These are phyloP conservation scores for Thyridium curvatum DNA, from an alignment of 2,329 filamentous ascomycete genomes.

Conservation along the genomic window DNA sequence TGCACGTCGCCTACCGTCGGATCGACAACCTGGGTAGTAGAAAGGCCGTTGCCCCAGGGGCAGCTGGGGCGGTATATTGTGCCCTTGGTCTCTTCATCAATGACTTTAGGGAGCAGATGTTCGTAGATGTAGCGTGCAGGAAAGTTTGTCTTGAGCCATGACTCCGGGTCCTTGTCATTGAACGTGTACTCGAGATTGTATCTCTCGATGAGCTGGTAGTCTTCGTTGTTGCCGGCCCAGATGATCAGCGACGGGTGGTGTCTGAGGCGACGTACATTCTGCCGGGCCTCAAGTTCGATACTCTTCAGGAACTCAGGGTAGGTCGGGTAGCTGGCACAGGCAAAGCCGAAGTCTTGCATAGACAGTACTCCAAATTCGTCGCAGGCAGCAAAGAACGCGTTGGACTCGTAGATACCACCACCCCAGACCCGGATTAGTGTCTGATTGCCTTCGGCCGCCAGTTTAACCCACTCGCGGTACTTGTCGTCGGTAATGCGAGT, in stretches of 20 bases:
- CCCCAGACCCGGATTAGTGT: slow-evolving; percentile 18
- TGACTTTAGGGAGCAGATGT: slow-evolving; percentile 62
- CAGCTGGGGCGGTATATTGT: slow-evolving; percentile 66
- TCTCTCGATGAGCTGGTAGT: slow-evolving; percentile 10
- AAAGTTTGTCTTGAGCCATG: slow-evolving; percentile 70
- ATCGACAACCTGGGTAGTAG: slow-evolving; percentile 46
- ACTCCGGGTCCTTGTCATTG: slow-evolving; percentile 66
- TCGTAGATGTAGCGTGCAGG: slow-evolving; percentile 76
- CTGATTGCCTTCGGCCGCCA: slow-evolving; percentile 55
- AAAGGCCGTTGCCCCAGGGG: slow-evolving; percentile 60
- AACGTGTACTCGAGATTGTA: slow-evolving; percentile 55
- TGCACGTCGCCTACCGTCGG: slow-evolving; percentile 72
- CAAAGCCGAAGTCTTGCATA: slow-evolving; percentile 90
- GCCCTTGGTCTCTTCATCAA: slow-evolving; percentile 49
- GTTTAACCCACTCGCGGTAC: slow-evolving; percentile 54
- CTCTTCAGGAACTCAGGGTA: slow-evolving; percentile 56
- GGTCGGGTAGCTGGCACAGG: slow-evolving; percentile 68
- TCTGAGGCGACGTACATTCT: slow-evolving; percentile 54
- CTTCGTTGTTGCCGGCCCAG: slow-evolving; percentile 60
- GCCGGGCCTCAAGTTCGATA: slow-evolving; percentile 58
- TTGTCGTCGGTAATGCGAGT: slow-evolving; percentile 17
- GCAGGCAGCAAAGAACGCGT: slow-evolving; percentile 68
- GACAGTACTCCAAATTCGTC: slow-evolving; percentile 74
- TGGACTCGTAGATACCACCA: slow-evolving; percentile 71
- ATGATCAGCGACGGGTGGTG: slow-evolving; percentile 64